phyloP scores from a whole-genome alignment of 2,329 filamentous ascomycete species.

The Elsinoe perseae region DNA sequence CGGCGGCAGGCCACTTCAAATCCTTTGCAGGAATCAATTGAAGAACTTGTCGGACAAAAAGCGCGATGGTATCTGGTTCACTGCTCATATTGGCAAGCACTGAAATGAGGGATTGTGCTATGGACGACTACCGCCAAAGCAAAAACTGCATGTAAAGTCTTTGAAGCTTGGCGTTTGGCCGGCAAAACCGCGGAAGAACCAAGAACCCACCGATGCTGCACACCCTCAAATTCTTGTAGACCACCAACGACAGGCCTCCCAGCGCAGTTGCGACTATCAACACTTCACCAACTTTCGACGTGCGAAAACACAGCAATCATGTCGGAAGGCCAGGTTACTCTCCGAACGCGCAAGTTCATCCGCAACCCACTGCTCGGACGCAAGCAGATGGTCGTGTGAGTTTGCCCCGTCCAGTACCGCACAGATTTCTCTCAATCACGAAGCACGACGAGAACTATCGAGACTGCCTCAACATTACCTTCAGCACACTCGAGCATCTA shows the following conservation, averaged over 20 bases:
- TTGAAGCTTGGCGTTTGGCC: constrained; percentile 8
- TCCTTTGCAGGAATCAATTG: constrained; percentile 59
- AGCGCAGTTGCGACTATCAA: constrained; percentile 6
- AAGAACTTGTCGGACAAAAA: constrained; percentile 67
- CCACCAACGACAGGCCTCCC: background rate
- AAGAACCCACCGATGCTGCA: constrained; percentile 5
- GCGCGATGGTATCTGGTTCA: constrained; percentile 25
- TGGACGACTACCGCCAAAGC: background rate
- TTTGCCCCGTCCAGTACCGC: constrained; percentile 18
- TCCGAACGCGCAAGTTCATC: constrained; percentile 99
- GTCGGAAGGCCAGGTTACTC: constrained; percentile 61
- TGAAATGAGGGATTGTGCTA: background rate
- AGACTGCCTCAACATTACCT: background rate
- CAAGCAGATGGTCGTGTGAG: constrained; percentile 98
- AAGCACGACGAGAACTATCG: constrained; percentile 1
- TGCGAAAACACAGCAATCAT: constrained; percentile 57
- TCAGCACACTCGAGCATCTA: background rate
- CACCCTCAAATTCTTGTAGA: constrained; percentile 15
- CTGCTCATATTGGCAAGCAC: background rate
- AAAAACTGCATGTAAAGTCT: constrained; percentile 8
- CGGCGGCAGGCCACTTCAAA: constrained; percentile 55
- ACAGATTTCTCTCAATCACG: constrained; percentile 14
- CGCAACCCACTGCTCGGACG: constrained; percentile 97
- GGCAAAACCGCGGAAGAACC: constrained; percentile 14
- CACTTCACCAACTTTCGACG: constrained; percentile 12